phyloP scores from a whole-genome alignment of 768 basidiomycete genomes.

The Thelephora ganbajun region DNA sequence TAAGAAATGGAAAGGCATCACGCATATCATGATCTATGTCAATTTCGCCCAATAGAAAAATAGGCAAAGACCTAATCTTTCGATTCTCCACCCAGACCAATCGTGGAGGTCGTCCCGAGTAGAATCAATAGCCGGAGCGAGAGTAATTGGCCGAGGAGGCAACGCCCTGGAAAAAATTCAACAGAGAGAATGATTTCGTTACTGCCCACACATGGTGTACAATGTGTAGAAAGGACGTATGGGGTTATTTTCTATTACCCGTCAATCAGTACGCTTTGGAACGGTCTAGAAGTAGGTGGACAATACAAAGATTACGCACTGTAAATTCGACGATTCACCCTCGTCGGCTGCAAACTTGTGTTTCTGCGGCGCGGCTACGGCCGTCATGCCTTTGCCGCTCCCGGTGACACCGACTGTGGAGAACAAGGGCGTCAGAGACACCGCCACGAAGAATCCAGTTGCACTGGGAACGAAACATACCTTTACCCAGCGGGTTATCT shows the following conservation, averaged over 20 bases:
- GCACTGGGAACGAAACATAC: constrained; percentile 27
- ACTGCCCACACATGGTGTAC: background rate
- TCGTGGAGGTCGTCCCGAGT: too few species aligned
- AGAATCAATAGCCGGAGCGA: too few species aligned
- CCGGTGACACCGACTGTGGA: constrained; percentile 77
- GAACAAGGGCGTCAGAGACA: constrained; percentile 5
- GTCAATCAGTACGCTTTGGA: background rate
- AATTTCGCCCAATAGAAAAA: too few species aligned
- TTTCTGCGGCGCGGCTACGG: constrained; percentile 49
- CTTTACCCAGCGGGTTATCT: constrained; percentile 78
- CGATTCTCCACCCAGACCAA: too few species aligned
- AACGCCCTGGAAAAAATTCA: too few species aligned
- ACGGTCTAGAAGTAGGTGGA: background rate
- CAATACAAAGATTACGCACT: background rate
- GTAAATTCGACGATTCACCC: constrained; percentile 10
- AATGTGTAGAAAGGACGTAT: background rate
- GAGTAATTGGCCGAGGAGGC: too few species aligned
- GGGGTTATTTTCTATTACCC: background rate
- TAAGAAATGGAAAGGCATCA: too few species aligned
- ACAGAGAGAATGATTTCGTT: background rate
- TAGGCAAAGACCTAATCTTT: too few species aligned
- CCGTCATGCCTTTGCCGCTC: constrained; percentile 83
- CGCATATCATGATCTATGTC: too few species aligned
- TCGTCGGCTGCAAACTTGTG: constrained; percentile 55
- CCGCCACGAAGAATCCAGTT: constrained; percentile 5